phyloP scores from a whole-genome alignment of 2,329 filamentous ascomycete genomes.

The Monosporascus sp. region DNA sequence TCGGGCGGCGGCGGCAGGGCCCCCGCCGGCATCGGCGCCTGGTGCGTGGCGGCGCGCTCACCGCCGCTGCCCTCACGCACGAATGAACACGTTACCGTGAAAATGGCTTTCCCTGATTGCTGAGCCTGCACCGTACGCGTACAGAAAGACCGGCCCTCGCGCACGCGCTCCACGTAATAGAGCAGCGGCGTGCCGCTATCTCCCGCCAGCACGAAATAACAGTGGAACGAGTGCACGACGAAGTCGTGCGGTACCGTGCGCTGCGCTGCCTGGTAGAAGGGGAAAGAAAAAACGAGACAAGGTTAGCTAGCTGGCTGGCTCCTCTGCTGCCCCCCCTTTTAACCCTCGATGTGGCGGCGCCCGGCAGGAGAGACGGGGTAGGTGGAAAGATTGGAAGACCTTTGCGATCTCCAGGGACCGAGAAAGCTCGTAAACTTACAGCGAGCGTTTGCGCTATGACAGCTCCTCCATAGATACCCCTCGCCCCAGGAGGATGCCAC shows the following conservation, averaged over 20 bases:
- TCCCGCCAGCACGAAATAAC: conserved; percentile 94
- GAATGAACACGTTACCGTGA: conserved; percentile 92
- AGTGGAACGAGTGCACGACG: conserved; percentile 92
- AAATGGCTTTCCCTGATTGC: conserved; percentile 83
- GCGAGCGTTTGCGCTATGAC: conserved; percentile 72
- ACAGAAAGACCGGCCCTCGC: conserved; percentile 83
- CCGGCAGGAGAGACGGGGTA: no score
- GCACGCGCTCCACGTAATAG: conserved; percentile 91
- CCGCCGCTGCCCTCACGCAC: conserved; percentile 59
- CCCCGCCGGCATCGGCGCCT: conserved; percentile 49
- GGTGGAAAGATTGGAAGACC: no score
- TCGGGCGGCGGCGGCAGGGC: conserved; percentile 33
- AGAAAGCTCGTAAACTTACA: conserved; percentile 15
- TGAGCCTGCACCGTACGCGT: conserved; percentile 94
- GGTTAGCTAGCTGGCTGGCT: neutral
- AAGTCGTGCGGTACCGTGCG: conserved; percentile 78
- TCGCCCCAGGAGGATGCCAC: conserved; percentile 88
- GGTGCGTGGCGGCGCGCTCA: conserved; percentile 56
- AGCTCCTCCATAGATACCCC: conserved; percentile 88
- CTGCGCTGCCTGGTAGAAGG: conserved; percentile 64
- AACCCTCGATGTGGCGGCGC: no score
- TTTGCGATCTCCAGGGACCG: no score
- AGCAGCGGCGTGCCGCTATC: conserved; percentile 79
- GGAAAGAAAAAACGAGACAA: neutral
- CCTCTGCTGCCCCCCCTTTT: neutral